phyloP scores from a whole-genome alignment of 371 early-diverging fungal genomes.

The Capillidium rhysosporum region DNA sequence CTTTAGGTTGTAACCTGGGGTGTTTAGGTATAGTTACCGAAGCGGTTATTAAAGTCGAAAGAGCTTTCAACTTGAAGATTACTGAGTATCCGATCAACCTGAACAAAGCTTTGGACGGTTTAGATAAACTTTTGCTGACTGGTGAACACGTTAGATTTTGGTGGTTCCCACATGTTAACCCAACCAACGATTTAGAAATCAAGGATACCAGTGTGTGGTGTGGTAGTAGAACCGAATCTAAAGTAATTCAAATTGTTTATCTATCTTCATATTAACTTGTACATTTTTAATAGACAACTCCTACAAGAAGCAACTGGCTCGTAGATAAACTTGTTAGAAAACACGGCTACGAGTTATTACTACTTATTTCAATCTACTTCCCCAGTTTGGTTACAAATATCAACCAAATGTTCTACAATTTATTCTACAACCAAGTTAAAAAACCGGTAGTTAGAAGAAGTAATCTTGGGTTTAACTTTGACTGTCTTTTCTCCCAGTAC shows the following conservation, averaged over 20 bases:
- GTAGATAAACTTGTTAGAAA: slow-evolving; percentile 29
- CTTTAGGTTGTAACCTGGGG: slow-evolving; percentile 55
- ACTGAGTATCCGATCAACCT: slow-evolving; percentile 41
- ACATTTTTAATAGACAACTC: not conserved
- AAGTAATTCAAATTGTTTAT: not conserved
- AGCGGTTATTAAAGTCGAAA: slow-evolving; percentile 48
- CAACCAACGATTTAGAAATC: slow-evolving; percentile 14
- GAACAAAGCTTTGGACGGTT: slow-evolving; percentile 27
- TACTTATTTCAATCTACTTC: slow-evolving; percentile 31
- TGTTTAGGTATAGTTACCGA: slow-evolving; percentile 52
- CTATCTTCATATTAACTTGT: not conserved
- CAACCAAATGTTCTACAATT: slow-evolving; percentile 20
- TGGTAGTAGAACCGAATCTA: slow-evolving; percentile 38
- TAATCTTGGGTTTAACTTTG: slow-evolving; percentile 59
- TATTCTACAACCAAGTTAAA: slow-evolving; percentile 4
- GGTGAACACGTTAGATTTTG: slow-evolving; percentile 65
- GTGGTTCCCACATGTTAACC: slow-evolving; percentile 53
- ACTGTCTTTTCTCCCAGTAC: slow-evolving; percentile 66
- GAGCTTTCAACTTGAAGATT: slow-evolving; percentile 40
- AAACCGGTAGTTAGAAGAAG: not conserved
- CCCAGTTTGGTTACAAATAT: slow-evolving; percentile 33
- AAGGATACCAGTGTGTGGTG: slow-evolving; percentile 56
- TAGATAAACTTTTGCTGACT: slow-evolving; percentile 29
- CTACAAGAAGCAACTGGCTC: slow-evolving; percentile 15
- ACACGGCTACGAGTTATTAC: slow-evolving; percentile 41